phyloP scores from a whole-genome alignment of 108 stramenopile species.

The Cyclotella baltica region DNA sequence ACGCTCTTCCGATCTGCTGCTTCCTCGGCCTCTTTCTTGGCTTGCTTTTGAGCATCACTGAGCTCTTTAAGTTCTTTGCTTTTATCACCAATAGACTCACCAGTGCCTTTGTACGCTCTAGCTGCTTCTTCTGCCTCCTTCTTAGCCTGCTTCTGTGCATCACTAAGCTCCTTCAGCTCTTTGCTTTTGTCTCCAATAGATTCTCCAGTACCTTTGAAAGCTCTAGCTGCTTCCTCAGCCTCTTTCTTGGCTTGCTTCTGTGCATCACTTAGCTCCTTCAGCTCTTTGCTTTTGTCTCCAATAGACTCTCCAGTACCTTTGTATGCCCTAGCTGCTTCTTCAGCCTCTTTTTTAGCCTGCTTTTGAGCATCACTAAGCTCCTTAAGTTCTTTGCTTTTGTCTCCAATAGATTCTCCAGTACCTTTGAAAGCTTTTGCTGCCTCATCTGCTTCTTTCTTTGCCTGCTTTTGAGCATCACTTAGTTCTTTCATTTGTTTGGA shows the following conservation, averaged over 20 bases:
- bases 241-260: no score
- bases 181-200: no score
- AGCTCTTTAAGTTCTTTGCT: no score
- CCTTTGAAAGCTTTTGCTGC: not conserved
- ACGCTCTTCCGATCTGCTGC: no score
- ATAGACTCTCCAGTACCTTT: not conserved
- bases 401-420: slow-evolving; percentile 1
- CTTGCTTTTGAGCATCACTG: no score
- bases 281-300: slow-evolving; percentile 5
- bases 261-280: no score
- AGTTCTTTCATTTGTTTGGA: not conserved
- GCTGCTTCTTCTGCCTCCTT: slow-evolving; percentile 9
- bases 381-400: slow-evolving; percentile 20
- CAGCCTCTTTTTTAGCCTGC: slow-evolving; percentile 3
- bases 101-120: not conserved
- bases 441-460: not conserved
- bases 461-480: not conserved
- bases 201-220: no score
- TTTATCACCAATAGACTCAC: not conserved
- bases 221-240: no score
- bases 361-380: slow-evolving; percentile 6
- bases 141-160: not conserved
- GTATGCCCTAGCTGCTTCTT: not conserved
- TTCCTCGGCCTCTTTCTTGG: no score
- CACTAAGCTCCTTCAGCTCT: no score